Base-by-base conservation (phyloP, 1,139 yeast species). In the Debaryomyces psychrophilus region DNA sequence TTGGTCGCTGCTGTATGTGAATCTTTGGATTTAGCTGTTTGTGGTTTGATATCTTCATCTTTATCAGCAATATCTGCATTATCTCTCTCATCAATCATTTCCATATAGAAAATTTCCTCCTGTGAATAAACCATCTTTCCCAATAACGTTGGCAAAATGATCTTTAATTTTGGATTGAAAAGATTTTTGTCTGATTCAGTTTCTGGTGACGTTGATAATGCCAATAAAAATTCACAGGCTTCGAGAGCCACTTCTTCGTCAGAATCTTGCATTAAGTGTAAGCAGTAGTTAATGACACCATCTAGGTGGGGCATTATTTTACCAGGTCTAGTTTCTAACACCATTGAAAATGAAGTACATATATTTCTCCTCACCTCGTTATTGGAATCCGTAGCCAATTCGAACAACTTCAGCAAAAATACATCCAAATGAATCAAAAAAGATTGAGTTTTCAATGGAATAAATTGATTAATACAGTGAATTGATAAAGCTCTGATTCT, bases 191-290 rank as follows among this genome's bases (percentile, higher is more conserved):
- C 79, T 3, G 76, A 65, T 44, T 80, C 81, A 12, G 82, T 69
- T 34, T 63, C 68, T 1, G 70, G 60, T 12, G 70, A 59, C 9
- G 90, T 86, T 1, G 95, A 83, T 47, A 93, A 74, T 1, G 88
- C 83, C 44, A 93, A 76, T 52, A 95, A 71, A 58, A 93, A 90
- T 67, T 93, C 99, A 66, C 97, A 90, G 2, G 96, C 98, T 62
- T 90, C 97, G 43, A 90, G 72, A 0, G 96, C 87, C 34, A 90
- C 95, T 46, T 77, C 84, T 52, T 87, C 95, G 8, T 70, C 68
- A 29, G 67, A 65, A 53, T 79, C 83, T 50, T 80, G 79, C 71
- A 93, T 83, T 51, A 92, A 80, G 64, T 92, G 97, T 48, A 90
- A 67, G 61, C 93, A 84, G 69, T 88, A 93, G 55, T 85, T 81